phyloP scores from a whole-genome alignment of 371 early-diverging fungal species.

The Mortierella sp. region DNA sequence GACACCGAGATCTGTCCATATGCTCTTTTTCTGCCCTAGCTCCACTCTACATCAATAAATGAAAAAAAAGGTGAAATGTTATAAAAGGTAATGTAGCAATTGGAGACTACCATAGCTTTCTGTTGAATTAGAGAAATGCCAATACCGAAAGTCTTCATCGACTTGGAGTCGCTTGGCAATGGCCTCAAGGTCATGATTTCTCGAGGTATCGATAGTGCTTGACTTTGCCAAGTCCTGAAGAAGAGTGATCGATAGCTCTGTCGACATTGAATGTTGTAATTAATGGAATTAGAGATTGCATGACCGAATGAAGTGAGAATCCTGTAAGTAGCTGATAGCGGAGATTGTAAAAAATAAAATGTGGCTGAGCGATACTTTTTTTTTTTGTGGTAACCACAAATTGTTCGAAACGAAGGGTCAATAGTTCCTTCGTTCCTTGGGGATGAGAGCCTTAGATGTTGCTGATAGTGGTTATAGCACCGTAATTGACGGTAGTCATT shows the following conservation, averaged over 20 bases:
- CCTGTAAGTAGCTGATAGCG: too few species aligned
- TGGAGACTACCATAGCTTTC: not conserved
- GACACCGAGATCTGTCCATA: conserved; percentile 25
- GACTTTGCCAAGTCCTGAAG: conserved; percentile 10
- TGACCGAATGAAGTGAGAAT: too few species aligned
- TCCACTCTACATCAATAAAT: conserved; percentile 9
- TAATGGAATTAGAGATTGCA: not conserved
- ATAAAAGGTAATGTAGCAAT: not conserved
- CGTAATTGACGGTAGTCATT: too few species aligned
- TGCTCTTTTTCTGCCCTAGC: not conserved
- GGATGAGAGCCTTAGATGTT: too few species aligned
- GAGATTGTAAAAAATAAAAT: too few species aligned
- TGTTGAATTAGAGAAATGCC: not conserved
- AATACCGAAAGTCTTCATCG: conserved; percentile 40
- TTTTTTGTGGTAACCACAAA: too few species aligned
- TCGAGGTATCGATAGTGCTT: not conserved
- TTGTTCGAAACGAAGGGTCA: too few species aligned
- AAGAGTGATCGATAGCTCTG: conserved; percentile 1
- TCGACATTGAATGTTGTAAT: conserved; percentile 12
- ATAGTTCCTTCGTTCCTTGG: too few species aligned
- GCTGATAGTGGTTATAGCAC: too few species aligned
- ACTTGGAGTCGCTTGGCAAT: conserved; percentile 35
- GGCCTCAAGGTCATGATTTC: conserved; percentile 26
- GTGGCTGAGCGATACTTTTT: conserved; percentile 2
- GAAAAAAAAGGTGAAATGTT: not conserved